Evolutionary conservation across 2,329 filamentous ascomycete genomes (phyloP).

Genomic region (Helotiales sp.): DNA sequence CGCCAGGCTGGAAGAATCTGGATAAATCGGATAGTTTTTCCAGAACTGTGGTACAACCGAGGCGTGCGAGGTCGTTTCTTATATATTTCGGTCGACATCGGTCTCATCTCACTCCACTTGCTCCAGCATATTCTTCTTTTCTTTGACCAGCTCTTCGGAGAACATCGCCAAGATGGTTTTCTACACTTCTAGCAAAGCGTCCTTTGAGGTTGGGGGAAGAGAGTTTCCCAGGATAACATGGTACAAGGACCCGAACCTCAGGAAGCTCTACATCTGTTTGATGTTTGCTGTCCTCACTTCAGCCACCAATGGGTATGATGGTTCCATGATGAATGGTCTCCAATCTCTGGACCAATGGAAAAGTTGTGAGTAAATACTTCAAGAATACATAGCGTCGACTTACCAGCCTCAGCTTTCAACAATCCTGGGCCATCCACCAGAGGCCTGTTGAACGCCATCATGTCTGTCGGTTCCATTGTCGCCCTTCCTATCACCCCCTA

Average conservation of each 20-base stretch:
- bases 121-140: constrained; percentile 2
- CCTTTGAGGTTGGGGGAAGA: constrained; percentile 32
- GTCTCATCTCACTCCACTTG: background rate
- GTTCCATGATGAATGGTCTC: constrained; percentile 47
- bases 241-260: constrained; percentile 54
- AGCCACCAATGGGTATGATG: constrained; percentile 48
- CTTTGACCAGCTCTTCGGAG: background rate
- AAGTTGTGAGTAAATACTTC: constrained; percentile 46
- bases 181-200: constrained; percentile 27
- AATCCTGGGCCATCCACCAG: constrained; percentile 36
- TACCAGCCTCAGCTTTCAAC: constrained; percentile 32
- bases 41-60: background rate
- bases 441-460: constrained; percentile 47
- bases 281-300: constrained; percentile 40
- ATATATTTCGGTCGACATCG: constrained; percentile 1
- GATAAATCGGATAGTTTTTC: constrained; percentile 2
- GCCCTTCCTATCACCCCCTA: constrained; percentile 49
- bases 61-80: background rate
- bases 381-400: constrained; percentile 34
- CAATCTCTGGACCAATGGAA: constrained; percentile 47
- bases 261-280: constrained; percentile 53
- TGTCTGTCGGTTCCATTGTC: constrained; percentile 49
- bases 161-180: constrained; percentile 19
- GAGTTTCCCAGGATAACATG: constrained; percentile 44
- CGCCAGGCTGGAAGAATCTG: background rate